Conservation (phyloP, 345 rosid species). For the Psidium friedrichsthalianum region DNA sequence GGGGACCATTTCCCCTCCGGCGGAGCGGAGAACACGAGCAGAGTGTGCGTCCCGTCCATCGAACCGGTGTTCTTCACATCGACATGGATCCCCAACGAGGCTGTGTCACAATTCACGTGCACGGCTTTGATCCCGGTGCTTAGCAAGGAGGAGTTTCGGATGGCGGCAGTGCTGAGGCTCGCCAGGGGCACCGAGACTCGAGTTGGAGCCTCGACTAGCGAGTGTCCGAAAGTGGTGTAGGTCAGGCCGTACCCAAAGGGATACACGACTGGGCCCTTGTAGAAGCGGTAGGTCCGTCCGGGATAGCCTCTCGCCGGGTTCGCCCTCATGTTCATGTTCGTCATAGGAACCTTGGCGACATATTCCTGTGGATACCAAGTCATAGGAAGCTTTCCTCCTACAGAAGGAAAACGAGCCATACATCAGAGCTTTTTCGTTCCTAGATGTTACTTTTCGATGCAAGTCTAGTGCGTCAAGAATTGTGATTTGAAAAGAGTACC, state of each 20-base stretch:
- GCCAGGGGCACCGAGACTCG: slow-evolving; percentile 26
- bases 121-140: slow-evolving; percentile 27
- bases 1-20: slow-evolving; percentile 40
- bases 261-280: slow-evolving; percentile 80
- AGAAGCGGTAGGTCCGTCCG: slow-evolving; percentile 88
- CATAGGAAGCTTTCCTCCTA: slow-evolving; percentile 90
- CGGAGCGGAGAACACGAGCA: slow-evolving; percentile 54
- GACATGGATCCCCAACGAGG: slow-evolving; percentile 31
- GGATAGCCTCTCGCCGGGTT: slow-evolving; percentile 51
- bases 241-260: slow-evolving; percentile 78
- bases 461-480: background rate
- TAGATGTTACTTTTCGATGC: background rate
- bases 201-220: slow-evolving; percentile 32
- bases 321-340: slow-evolving; percentile 74
- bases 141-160: slow-evolving; percentile 13
- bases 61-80: slow-evolving; percentile 62
- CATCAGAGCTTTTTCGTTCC: background rate
- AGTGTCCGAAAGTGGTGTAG: slow-evolving; percentile 43
- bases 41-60: slow-evolving; percentile 65
- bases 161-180: slow-evolving; percentile 6
- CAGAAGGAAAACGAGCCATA: background rate
- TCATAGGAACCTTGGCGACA: slow-evolving; percentile 70
- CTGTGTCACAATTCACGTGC: slow-evolving; percentile 47
- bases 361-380: slow-evolving; percentile 92
- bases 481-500: slow-evolving; percentile 18